Evolutionary conservation across 768 basidiomycete species (phyloP), one percentile per base, ranked within the genome.

Genomic region (Mycena amicta): DNA sequence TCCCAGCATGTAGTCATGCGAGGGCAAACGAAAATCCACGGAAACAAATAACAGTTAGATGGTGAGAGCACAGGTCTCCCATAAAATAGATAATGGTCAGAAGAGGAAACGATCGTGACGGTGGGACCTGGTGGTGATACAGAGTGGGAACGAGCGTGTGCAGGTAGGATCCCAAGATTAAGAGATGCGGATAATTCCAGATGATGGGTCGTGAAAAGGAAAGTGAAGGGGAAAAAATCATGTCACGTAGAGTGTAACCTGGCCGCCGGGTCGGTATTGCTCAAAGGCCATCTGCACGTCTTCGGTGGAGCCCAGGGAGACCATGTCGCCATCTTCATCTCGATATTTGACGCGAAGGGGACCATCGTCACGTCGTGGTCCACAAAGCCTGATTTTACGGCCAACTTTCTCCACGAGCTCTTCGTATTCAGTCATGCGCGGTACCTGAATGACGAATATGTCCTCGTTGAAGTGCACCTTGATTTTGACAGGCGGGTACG

Each of bases 251-350:
- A 93, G 80, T 18, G 86, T 89, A 57, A 93, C 89, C 73, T 91
- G 91, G 60, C 85, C 85, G n/a, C 88, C 88, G 28, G 88, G 86
- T 62, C 85, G 81, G 73, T 84, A 88, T 57, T 87, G 82, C 74
- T 95, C 93, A 63, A 96, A 95, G 37, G 94, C 94, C 85, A 96
- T 93, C 66, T 93, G 90, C 31, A 95, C 90, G 70, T 96, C 94
- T 71, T 96, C 94, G 31, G 93, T 93, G 45, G 91, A 93, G 16
- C 89, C 89, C 60, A 96, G 81, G 28, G 86, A 89, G 46, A 96
- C 85, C 81, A 93, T 79, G 69, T 96, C 94, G 23, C 93, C 93
- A 66, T 96, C 94, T 69, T 96, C 94, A 72, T 96, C 94, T 71
- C 80, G 85, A 72, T 95, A 96, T 71, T 89, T 93, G 63, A 95